Evolutionary conservation across 2,329 filamentous ascomycete genomes (phyloP).

Genomic region (Teratosphaeria gauchensis): DNA sequence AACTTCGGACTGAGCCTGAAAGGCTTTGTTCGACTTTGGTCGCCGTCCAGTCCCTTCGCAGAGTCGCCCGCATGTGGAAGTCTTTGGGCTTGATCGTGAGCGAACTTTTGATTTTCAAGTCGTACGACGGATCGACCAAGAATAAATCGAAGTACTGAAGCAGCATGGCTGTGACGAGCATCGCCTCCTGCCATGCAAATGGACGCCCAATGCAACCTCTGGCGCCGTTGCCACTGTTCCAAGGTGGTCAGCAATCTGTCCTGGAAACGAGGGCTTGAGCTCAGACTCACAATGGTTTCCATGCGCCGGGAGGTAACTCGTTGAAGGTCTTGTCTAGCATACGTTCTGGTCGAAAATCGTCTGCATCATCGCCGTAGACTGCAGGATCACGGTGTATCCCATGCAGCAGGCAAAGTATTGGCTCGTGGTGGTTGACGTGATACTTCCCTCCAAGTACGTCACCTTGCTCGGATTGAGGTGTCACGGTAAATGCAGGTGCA

Average conservation of each 20-base stretch:
- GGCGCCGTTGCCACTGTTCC: slow-evolving; percentile 49
- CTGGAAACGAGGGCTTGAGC: too few relatives aligned
- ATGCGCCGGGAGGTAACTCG: slow-evolving; percentile 23
- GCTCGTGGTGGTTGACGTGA: slow-evolving; percentile 43
- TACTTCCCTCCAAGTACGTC: slow-evolving; percentile 53
- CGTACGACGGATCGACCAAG: slow-evolving; percentile 51
- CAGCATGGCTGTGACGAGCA: slow-evolving; percentile 52
- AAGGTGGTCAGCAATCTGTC: too few relatives aligned
- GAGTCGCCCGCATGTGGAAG: slow-evolving; percentile 51
- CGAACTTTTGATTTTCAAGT: slow-evolving; percentile 45
- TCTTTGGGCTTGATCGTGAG: slow-evolving; percentile 55
- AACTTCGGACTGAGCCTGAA: too few relatives aligned
- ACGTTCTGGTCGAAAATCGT: slow-evolving; percentile 59
- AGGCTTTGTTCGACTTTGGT: too few relatives aligned
- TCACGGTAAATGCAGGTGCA: slow-evolving; percentile 42
- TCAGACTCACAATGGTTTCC: slow-evolving; percentile 43
- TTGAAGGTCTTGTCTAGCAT: slow-evolving; percentile 63
- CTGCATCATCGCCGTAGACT: slow-evolving; percentile 56
- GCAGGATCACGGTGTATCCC: slow-evolving; percentile 47
- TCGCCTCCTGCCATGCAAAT: slow-evolving; percentile 63
- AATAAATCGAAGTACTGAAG: slow-evolving; percentile 64
- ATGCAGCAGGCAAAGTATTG: too few relatives aligned
- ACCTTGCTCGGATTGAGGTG: slow-evolving; percentile 41
- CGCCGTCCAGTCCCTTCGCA: slow-evolving; percentile 28
- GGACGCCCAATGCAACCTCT: slow-evolving; percentile 62